Base-by-base conservation (phyloP, 805 yeast species). In the Ogataea thermomethanolica region DNA sequence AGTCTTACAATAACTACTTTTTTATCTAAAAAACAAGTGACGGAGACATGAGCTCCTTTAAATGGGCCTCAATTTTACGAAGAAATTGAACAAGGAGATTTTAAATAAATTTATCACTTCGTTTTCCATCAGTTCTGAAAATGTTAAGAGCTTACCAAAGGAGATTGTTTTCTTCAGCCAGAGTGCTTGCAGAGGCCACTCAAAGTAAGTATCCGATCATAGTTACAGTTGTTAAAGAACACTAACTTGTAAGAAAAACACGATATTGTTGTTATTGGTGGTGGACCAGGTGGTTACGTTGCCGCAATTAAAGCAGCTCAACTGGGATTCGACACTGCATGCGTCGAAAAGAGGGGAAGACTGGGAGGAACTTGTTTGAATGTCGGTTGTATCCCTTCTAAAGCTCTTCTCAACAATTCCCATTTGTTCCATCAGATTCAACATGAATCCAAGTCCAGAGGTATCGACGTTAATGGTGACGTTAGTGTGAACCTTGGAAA, bases 261-360 rank as follows among this genome's bases (percentile, higher is more conserved):
- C 63, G 98, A 93, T 59, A 78, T 93, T 40, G 95, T 91, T 40
- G 87, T 93, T 55, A 84, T 93, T 60, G 99, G 99, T 54, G 98
- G 97, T 57, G 99, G 99, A 44, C 99, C 99, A 54, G 99, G 98
- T 67, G 99, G 99, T 48, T 93, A 93, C 66, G 93, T 93, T 56
- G 98, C 97, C 41, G 99, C 99, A 59, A 93, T 93, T 66, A 91
- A 88, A 68, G 96, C 96, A 45, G 99, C 99, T 36, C 99, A 93
- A 73, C 74, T 90, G 46, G 97, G 97, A 29, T 76, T 74, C 56
- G 82, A 90, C 67, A 88, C 96, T 40, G 99, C 97, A 25, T 93
- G 99, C 77, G 73, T 93, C 52, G 99, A 93, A 68, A 89, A 88
- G 71, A 84, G 99, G 68, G 99, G 99, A 33, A 69, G 79, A 32